These are phyloP conservation scores for Flammula alnicola DNA, from an alignment of 1,284 basidiomycete genomes.

Conservation along the genomic window DNA sequence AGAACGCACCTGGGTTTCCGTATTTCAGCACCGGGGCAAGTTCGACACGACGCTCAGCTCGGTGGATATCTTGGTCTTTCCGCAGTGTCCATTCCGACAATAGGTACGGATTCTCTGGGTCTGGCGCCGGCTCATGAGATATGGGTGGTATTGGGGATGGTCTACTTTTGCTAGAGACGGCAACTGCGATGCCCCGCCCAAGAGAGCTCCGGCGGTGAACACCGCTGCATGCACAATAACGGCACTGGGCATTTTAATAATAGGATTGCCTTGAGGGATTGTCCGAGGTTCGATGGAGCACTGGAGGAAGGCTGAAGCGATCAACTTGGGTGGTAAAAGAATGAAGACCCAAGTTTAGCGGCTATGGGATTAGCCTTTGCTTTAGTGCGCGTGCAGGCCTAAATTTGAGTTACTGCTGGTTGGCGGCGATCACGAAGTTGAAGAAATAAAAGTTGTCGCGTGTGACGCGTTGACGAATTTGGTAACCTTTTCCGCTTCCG, in stretches of 20 bases:
- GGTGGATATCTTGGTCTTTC: conserved; percentile 35
- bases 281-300: background rate
- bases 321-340: background rate
- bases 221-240: conserved; percentile 64
- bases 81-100: conserved; percentile 44
- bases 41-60: conserved; percentile 31
- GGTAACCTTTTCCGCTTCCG: conserved; percentile 20
- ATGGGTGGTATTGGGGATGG: conserved; percentile 17
- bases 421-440: background rate
- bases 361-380: no score
- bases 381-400: no score
- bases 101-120: conserved; percentile 14
- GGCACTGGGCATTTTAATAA: conserved; percentile 39
- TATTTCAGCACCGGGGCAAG: conserved; percentile 61
- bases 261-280: background rate
- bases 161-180: conserved; percentile 40
- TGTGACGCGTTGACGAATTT: conserved; percentile 6
- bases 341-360: no score
- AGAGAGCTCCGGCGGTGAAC: conserved; percentile 71
- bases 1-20: conserved; percentile 69
- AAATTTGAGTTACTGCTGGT: no score
- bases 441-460: background rate
- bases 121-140: conserved; percentile 16
- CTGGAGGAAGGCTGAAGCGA: background rate
- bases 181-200: conserved; percentile 71